Evolutionary conservation across 352 stramenopile species (phyloP).

Genomic region (Globisporangium viniferum): DNA sequence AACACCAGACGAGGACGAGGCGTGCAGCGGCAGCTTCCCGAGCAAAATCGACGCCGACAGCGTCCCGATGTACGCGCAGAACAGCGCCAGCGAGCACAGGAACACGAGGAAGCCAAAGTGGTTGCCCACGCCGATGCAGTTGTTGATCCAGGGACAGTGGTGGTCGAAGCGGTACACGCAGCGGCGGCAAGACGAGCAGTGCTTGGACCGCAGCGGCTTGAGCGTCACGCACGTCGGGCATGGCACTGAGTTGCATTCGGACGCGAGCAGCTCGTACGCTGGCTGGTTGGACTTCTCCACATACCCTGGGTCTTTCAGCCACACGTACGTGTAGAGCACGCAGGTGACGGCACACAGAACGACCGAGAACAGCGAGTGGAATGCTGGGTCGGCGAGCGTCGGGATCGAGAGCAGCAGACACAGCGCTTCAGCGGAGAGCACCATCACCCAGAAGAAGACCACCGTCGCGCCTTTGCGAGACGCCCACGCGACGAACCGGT

Average conservation of each 20-base stretch:
- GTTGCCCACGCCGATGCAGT: conserved; percentile 75
- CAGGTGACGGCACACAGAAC: conserved; percentile 41
- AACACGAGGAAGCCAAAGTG: conserved; percentile 77
- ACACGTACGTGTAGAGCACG: conserved; percentile 74
- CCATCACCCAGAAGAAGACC: conserved; percentile 68
- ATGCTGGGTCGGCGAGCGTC: conserved; percentile 27
- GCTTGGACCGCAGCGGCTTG: conserved; percentile 76
- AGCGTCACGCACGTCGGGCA: conserved; percentile 78
- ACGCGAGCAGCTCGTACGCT: conserved; percentile 71
- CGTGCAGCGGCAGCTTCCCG: conserved; percentile 38
- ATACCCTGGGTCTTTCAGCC: conserved; percentile 75
- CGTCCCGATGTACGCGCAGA: conserved; percentile 44
- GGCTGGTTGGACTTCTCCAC: conserved; percentile 54
- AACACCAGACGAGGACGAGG: conserved; percentile 22
- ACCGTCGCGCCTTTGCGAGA: conserved; percentile 59
- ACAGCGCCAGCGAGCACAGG: conserved; percentile 40
- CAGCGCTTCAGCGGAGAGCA: conserved; percentile 42
- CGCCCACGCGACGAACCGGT: conserved; percentile 63
- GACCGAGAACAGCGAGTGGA: conserved; percentile 32
- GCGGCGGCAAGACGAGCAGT: conserved; percentile 73
- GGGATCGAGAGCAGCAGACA: conserved; percentile 59
- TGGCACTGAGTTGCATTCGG: conserved; percentile 58
- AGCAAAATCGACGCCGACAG: conserved; percentile 52
- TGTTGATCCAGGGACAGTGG: conserved; percentile 87
- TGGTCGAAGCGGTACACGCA: conserved; percentile 84